Evolutionary conservation across 2,329 filamentous ascomycete genomes (phyloP).

Genomic region (Cladosporium austrohemisphaericum): DNA sequence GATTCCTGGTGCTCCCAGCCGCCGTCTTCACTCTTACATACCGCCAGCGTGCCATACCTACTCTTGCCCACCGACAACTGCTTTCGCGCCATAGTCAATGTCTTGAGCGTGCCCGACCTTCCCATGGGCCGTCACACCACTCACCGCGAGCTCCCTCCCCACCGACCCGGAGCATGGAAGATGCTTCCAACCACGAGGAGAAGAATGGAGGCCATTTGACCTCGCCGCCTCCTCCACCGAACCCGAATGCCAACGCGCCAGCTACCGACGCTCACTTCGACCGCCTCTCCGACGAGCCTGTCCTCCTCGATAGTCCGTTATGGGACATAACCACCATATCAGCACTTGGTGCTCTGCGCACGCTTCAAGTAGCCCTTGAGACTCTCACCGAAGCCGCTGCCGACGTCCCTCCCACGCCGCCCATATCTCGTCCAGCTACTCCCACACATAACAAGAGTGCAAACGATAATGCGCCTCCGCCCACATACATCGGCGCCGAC

Average conservation of each 20-base stretch:
- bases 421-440: constrained; percentile 59
- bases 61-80: too few relatives aligned
- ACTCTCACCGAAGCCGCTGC: constrained; percentile 68
- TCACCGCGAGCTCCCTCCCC: constrained; percentile 9
- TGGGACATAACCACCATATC: constrained; percentile 71
- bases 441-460: constrained; percentile 54
- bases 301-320: constrained; percentile 33
- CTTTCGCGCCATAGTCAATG: not conserved
- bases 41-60: too few relatives aligned
- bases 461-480: constrained; percentile 31
- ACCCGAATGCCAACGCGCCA: constrained; percentile 11
- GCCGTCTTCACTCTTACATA: not conserved
- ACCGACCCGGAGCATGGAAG: constrained; percentile 13
- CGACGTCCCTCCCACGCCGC: constrained; percentile 77
- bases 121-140: constrained; percentile 12
- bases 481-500: constrained; percentile 52
- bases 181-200: constrained; percentile 8
- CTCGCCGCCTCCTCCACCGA: constrained; percentile 16
- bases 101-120: constrained; percentile 5
- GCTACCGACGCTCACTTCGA: constrained; percentile 11
- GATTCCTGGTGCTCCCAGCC: not conserved
- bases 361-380: constrained; percentile 61
- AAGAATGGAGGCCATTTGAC: constrained; percentile 1
- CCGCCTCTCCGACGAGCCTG: constrained; percentile 26
- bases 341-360: constrained; percentile 69